Evolutionary conservation across 2,329 filamentous ascomycete species (phyloP).

Genomic region (Capronia epimyces): DNA sequence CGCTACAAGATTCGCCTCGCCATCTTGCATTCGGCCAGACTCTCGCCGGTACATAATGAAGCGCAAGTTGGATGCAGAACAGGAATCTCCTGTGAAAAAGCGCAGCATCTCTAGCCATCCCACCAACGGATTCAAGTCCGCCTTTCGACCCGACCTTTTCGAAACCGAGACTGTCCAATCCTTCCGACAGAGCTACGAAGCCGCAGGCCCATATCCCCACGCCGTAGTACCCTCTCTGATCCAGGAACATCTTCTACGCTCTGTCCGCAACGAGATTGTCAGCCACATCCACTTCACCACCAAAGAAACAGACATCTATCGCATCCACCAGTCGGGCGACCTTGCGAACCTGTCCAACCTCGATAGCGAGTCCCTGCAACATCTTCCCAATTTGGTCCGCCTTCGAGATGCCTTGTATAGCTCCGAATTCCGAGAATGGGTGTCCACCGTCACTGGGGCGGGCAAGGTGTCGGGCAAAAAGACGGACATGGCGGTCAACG

Average conservation of each 20-base stretch:
- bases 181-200: conserved; percentile 41
- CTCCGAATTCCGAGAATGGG: conserved; percentile 77
- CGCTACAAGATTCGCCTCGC: neutral
- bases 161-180: conserved; percentile 38
- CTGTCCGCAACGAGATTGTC: conserved; percentile 82
- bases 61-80: conserved; percentile 37
- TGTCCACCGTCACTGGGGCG: conserved; percentile 77
- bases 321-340: conserved; percentile 97
- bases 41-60: conserved; percentile 32
- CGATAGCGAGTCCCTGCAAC: conserved; percentile 75
- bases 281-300: conserved; percentile 91
- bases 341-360: conserved; percentile 94
- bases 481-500: conserved; percentile 98
- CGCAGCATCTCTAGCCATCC: conserved; percentile 10
- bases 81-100: conserved; percentile 22
- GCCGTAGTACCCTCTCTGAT: conserved; percentile 80
- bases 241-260: conserved; percentile 72
- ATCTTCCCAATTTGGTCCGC: conserved; percentile 80
- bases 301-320: conserved; percentile 99
- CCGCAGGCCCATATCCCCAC: conserved; percentile 68
- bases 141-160: conserved; percentile 44
- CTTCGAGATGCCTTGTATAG: conserved; percentile 96
- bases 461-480: conserved; percentile 86
- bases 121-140: conserved; percentile 31
- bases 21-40: neutral